A percentile compares a stretch with the other conserved stretches of the same genome.
These are phyloP conservation scores for Leptosphaerulina australis DNA, from an alignment of 2,329 filamentous ascomycete genomes.

Conservation along the genomic window DNA sequence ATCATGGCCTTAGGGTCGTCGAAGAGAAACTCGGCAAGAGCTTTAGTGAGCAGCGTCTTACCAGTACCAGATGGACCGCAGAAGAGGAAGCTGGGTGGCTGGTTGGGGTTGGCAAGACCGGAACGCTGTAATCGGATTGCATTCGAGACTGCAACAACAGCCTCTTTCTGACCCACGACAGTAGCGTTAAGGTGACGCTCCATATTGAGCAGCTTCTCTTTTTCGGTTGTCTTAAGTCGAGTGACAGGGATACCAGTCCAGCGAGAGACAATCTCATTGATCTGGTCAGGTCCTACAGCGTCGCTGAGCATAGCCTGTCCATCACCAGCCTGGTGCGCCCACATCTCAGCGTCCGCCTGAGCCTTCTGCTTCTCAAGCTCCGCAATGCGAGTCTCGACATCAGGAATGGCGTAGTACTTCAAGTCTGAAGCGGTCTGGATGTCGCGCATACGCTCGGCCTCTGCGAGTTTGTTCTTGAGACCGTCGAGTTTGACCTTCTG, in stretches of 20 bases:
- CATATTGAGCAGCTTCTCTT: constrained; percentile 98
- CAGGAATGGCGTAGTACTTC: constrained; percentile 96
- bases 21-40: constrained; percentile 95
- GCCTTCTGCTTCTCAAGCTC: constrained; percentile 80
- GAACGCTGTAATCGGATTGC: constrained; percentile 95
- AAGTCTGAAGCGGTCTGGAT: constrained; percentile 88
- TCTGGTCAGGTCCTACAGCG: constrained; percentile 93
- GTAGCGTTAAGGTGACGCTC: constrained; percentile 82
- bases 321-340: constrained; percentile 59
- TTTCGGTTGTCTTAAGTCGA: constrained; percentile 90
- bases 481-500: constrained; percentile 94
- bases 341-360: constrained; percentile 72
- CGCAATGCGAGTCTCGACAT: constrained; percentile 81
- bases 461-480: constrained; percentile 88
- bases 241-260: constrained; percentile 99
- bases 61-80: constrained; percentile 97
- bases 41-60: constrained; percentile 97
- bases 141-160: constrained; percentile 90
- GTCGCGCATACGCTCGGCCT: constrained; percentile 87
- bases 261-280: constrained; percentile 96
- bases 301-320: constrained; percentile 82
- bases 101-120: constrained; percentile 92
- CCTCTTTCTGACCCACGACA: constrained; percentile 93
- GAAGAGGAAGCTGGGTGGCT: constrained; percentile 97
- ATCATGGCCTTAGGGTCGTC: constrained; percentile 98